Evolutionary conservation across 2,329 filamentous ascomycete species (phyloP).

Genomic region (Cladosporium sp.): DNA sequence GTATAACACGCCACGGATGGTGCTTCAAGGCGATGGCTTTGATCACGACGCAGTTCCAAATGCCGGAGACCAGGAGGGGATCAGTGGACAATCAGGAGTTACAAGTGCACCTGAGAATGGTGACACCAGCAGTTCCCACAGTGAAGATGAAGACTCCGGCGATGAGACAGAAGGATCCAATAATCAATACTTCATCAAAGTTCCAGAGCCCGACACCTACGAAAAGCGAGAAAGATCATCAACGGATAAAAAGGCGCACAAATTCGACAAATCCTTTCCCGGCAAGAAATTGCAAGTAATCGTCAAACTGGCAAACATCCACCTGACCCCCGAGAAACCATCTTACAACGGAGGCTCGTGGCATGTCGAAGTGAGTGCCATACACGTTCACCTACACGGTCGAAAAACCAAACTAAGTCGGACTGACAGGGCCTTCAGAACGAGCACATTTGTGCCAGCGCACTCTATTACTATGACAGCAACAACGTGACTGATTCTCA

Average conservation of each 20-base stretch:
- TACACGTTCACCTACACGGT: background rate
- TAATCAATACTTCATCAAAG: background rate
- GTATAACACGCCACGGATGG: background rate
- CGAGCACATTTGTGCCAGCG: conserved; percentile 60
- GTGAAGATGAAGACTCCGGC: no score
- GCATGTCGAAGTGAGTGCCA: conserved; percentile 42
- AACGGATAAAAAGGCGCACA: background rate
- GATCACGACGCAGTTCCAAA: background rate
- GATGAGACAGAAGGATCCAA: background rate
- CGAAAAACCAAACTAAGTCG: background rate
- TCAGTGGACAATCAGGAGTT: no score
- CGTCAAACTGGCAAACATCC: conserved; percentile 57
- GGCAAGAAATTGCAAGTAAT: conserved; percentile 55
- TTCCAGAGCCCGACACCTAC: background rate
- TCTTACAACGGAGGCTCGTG: conserved; percentile 50
- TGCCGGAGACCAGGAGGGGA: no score
- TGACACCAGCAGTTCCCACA: no score
- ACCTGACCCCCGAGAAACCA: conserved; percentile 55
- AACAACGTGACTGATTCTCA: conserved; percentile 54
- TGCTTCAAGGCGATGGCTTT: background rate
- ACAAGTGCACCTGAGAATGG: no score
- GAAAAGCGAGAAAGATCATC: background rate
- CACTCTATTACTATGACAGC: conserved; percentile 57
- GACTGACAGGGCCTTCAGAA: conserved; percentile 38
- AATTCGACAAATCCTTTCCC: conserved; percentile 24